A percentile compares a stretch with the other conserved stretches of the same genome.
Evolutionary conservation across 148 eudicot species (phyloP).

Genomic region (Heliosperma pusillum): DNA sequence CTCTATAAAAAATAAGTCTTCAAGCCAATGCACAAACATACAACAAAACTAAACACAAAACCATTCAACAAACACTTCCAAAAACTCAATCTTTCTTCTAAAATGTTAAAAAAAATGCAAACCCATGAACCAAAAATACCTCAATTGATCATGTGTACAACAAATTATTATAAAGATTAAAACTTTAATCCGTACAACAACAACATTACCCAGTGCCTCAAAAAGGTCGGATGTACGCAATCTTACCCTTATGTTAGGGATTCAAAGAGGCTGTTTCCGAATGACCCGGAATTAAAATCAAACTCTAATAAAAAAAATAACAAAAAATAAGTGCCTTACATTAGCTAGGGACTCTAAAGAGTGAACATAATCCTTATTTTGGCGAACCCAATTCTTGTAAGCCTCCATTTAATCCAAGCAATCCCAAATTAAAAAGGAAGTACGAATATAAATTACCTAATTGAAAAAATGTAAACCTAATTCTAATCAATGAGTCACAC

Average conservation of each 20-base stretch:
- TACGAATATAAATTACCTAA: neutral
- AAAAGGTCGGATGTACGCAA: too few species aligned
- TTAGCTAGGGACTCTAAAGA: constrained; percentile 86
- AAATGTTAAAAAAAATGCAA: neutral
- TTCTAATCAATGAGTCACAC: constrained; percentile 15
- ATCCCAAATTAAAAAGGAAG: constrained; percentile 1
- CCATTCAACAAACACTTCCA: neutral
- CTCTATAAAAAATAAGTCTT: neutral
- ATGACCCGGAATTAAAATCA: neutral
- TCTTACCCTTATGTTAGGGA: too few species aligned
- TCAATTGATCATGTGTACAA: neutral
- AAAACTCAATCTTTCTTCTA: constrained; percentile 7
- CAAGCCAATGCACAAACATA: neutral
- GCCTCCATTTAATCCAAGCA: constrained; percentile 50
- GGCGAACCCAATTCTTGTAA: constrained; percentile 92
- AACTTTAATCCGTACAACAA: neutral
- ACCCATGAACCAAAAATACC: constrained; percentile 9
- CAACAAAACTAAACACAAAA: neutral
- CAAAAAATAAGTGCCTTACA: constrained; percentile 39
- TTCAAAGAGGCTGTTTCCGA: too few species aligned
- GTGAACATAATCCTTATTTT: constrained; percentile 80
- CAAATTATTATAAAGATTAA: neutral
- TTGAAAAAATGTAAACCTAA: constrained; percentile 29
- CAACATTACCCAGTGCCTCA: too few species aligned
- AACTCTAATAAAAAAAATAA: neutral